Conservation (phyloP, 2,329 filamentous ascomycete species). For the Diaporthe nobilis region DNA sequence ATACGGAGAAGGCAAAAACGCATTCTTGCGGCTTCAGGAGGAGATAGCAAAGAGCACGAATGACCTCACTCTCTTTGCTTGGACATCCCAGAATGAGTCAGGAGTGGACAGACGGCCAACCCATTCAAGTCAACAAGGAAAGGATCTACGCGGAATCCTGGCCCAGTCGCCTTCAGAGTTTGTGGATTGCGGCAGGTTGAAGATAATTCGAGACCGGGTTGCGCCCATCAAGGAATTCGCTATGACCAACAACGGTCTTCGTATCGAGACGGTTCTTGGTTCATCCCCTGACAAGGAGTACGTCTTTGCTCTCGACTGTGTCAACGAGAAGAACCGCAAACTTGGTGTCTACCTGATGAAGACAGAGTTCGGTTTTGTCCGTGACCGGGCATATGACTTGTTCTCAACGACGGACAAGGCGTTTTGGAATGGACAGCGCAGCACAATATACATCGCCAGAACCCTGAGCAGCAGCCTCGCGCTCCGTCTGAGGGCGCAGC, state of each 20-base stretch:
- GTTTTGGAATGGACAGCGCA: conserved; percentile 26
- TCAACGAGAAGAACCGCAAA: conserved; percentile 25
- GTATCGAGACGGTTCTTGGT: conserved; percentile 38
- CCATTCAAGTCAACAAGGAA: conserved; percentile 25
- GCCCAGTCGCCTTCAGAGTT: conserved; percentile 41
- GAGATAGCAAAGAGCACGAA: conserved; percentile 46
- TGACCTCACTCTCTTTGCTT: conserved; percentile 42
- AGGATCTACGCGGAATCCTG: conserved; percentile 41
- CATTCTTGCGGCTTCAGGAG: conserved; percentile 47
- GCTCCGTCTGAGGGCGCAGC: conserved; percentile 19
- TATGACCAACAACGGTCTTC: conserved; percentile 41
- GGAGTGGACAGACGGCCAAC: conserved; percentile 20
- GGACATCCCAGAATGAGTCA: conserved; percentile 38
- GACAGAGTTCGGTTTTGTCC: conserved; percentile 35
- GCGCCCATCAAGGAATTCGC: conserved; percentile 40
- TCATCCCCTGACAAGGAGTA: conserved; percentile 37
- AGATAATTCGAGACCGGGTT: conserved; percentile 34
- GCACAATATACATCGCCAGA: conserved; percentile 34
- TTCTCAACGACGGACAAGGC: conserved; percentile 31
- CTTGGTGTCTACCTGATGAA: conserved; percentile 39
- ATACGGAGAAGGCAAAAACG: conserved; percentile 47
- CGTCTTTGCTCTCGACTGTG: conserved; percentile 39
- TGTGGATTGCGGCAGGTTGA: conserved; percentile 34
- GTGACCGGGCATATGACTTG: conserved; percentile 30
- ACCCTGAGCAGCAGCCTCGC: conserved; percentile 28